phyloP scores from a whole-genome alignment of 345 rosid species.

The Pistacia atlantica region DNA sequence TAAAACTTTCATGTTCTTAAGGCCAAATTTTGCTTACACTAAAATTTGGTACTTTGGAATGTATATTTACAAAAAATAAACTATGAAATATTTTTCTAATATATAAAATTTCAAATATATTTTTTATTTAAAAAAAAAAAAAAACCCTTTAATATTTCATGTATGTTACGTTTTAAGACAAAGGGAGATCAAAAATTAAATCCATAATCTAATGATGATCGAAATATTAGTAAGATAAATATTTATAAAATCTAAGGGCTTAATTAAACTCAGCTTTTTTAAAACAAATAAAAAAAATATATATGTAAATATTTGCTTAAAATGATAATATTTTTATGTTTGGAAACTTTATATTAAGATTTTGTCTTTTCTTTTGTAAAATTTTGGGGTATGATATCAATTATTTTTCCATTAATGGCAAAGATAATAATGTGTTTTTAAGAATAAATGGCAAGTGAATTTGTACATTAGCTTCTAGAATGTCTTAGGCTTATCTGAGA shows the following conservation, averaged over 20 bases:
- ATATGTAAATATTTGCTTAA: background rate
- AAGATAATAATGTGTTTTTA: no score
- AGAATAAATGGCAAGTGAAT: background rate
- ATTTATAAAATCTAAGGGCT: background rate
- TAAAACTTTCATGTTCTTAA: no score
- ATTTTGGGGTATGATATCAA: background rate
- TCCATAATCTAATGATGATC: background rate
- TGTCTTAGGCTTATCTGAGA: background rate
- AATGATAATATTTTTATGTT: background rate
- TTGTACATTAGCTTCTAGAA: background rate
- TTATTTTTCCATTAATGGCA: background rate
- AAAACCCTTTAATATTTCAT: no score
- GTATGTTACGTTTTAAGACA: background rate
- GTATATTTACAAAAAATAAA: no score
- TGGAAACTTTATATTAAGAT: background rate
- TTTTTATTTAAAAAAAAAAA: no score
- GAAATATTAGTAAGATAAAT: no score
- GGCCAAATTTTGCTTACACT: no score
- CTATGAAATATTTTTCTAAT: no score
- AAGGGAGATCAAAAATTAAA: background rate
- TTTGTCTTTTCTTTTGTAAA: background rate
- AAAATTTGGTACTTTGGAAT: no score
- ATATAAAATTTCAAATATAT: no score
- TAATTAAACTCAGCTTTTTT: no score
- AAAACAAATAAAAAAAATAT: no score